These are phyloP conservation scores for Penicillium sp. DNA, from an alignment of 2,329 filamentous ascomycete species.

Conservation along the genomic window DNA sequence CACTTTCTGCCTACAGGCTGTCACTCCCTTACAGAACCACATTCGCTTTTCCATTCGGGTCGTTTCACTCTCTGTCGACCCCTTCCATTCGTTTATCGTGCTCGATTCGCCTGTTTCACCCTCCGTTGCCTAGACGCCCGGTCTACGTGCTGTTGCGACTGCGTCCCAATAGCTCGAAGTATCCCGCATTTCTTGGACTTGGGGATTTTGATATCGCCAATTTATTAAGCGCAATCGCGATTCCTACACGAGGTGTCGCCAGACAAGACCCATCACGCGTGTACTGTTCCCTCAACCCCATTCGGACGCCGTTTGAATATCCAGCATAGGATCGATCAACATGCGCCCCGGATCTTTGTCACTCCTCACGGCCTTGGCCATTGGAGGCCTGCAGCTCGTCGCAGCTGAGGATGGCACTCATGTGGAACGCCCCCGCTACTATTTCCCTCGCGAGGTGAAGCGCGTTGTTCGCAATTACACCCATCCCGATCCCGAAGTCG, in stretches of 20 bases:
- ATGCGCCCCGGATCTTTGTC: constrained; percentile 33
- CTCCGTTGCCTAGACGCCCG: constrained; percentile 21
- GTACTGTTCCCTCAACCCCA: constrained; percentile 16
- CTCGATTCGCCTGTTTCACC: constrained; percentile 18
- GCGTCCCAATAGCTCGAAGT: constrained; percentile 9
- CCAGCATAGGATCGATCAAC: constrained; percentile 13
- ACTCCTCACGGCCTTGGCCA: constrained; percentile 33
- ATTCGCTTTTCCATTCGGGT: constrained; percentile 17
- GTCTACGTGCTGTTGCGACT: constrained; percentile 14
- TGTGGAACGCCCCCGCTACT: constrained; percentile 35
- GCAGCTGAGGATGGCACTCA: constrained; percentile 26
- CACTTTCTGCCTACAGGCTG: constrained; percentile 17
- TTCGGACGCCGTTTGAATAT: constrained; percentile 4
- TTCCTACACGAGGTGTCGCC: constrained; percentile 12
- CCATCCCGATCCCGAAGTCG: background rate
- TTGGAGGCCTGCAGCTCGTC: constrained; percentile 35
- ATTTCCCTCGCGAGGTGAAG: constrained; percentile 35
- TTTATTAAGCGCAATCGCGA: background rate
- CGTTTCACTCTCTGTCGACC: constrained; percentile 18
- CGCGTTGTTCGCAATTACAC: constrained; percentile 16
- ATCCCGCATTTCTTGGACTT: background rate
- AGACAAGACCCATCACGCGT: constrained; percentile 18
- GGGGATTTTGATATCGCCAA: background rate
- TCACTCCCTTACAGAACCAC: constrained; percentile 16
- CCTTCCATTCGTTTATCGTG: constrained; percentile 23